Base-by-base conservation (phyloP, 1,284 basidiomycete species). In the Ustilago tritici region DNA sequence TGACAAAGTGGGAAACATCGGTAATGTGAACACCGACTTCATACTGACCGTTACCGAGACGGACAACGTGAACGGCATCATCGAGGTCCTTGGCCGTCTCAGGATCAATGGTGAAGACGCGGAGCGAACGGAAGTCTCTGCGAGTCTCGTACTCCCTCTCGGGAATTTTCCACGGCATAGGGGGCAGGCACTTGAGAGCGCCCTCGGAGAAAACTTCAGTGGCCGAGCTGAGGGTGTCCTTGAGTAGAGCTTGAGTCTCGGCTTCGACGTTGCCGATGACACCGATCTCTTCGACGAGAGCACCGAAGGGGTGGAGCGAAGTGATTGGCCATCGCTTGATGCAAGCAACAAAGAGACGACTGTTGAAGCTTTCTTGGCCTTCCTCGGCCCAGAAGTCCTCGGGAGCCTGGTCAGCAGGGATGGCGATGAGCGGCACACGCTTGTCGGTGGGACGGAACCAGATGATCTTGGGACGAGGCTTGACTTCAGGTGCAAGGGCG, bases 361-460 rank as follows among this genome's bases (percentile, higher is more conserved):
- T 91, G 40, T 92, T 91, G 86, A 98, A 99, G 7, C 90, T 90
- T 72, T 97, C 95, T 56, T 82, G 82, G 5, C 69, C 75, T 8
- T 95, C 92, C 86, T 95, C 95, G 86, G 95, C 93, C 71, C 99
- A 92, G 84, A 99, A 99, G 87, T 98, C 96, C 15, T 90, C 90
- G 4, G 97, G 97, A 0, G 97, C 96, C 88, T 99, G 97, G 85
- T 99, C 97, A 14, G 85, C 77, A n/a, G 96, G 97, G 79, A 99
- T 99, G 61, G 97, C 97, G 84, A 99, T 98, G 52, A 99, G 90
- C 58, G 97, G 97, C 6, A 99, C 97, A 75, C 97, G 93, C 88
- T 99, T 99, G 89, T 98, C 95, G 41, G 96, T 98, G 2, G 97
- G 97, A 88, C 98, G 96, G 90, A 99, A 98, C 97, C 97, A 99